phyloP scores from a whole-genome alignment of 106 monocot species.

The Allium cepa region DNA sequence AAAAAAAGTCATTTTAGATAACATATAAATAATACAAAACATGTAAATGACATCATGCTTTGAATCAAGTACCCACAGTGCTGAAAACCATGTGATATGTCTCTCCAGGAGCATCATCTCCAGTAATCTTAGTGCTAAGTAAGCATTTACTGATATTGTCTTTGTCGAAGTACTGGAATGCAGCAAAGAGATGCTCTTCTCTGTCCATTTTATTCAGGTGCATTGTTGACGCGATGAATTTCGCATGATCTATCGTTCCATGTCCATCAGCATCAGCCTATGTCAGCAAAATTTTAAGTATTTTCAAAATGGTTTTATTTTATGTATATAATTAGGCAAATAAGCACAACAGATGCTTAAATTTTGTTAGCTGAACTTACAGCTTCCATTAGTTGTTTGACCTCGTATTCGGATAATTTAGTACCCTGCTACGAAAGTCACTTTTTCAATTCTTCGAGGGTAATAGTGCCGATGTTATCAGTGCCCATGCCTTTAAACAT shows the following conservation, averaged over 20 bases:
- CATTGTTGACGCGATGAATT: too few species aligned
- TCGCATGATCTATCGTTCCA: too few species aligned
- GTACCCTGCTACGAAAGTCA: conserved; percentile 46
- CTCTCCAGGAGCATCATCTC: conserved; percentile 93
- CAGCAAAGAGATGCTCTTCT: too few species aligned
- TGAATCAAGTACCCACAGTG: conserved; percentile 61
- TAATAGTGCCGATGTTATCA: conserved; percentile 55
- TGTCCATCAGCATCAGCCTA: too few species aligned
- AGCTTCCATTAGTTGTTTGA: neutral
- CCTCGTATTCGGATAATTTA: conserved; percentile 28
- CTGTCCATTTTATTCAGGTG: too few species aligned
- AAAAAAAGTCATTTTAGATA: too few species aligned
- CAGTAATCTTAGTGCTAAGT: conserved; percentile 96
- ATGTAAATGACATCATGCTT: too few species aligned
- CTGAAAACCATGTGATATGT: conserved; percentile 99
- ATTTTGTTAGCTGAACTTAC: neutral
- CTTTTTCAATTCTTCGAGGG: conserved; percentile 48
- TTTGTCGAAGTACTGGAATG: too few species aligned
- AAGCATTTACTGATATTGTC: conserved; percentile 59
- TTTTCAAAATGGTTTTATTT: too few species aligned
- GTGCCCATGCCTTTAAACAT: conserved; percentile 60
- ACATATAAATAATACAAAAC: conserved; percentile 9
- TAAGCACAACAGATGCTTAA: neutral
- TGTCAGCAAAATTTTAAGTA: too few species aligned
- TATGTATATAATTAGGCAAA: too few species aligned